Base-by-base conservation (phyloP, 2,329 filamentous ascomycete species). In the Falciphora oryzae region DNA sequence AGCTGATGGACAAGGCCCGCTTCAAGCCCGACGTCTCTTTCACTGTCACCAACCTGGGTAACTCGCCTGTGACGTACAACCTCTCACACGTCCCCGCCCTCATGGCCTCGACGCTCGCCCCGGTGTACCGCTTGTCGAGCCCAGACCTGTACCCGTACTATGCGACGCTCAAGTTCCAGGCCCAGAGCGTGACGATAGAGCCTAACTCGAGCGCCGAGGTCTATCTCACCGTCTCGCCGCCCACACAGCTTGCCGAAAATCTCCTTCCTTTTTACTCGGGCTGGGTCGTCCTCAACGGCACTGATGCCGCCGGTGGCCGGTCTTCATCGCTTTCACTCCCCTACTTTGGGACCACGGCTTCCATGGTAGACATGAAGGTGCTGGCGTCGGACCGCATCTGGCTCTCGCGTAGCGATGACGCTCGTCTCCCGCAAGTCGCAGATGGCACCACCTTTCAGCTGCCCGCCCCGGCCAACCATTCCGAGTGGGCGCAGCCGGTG, bases 331-430 rank as follows among this genome's bases (percentile, higher is more conserved):
- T 79, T 28, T 71, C 71, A 7, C 67, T 80, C 13, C 78, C 78
- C 1, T 80, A 80, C 68, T 71, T 77, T 38, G 78, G 78, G 65
- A 89, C 84, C 67, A 90, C 81, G 68, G 89, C 85, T 75, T 92
- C 89, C 64, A 91, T 88, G 53, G 89, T 84, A 28, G 89, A 78
- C 65, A 87, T 84, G 66, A 90, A 87, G 64, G 87, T 84, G 71
- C 86, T 89, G 0, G 88, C 83, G 66, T 88, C 81, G 14, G 83
- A 73, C 22, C 38, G 59, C 32, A 61, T 61, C n/a, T 50, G 13
- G 3, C 8, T 61, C 6, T 38, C 35, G 16, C 38, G 38, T 16
- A 44, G 38, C 38, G 38, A 44, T 11, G 16, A 44, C 14, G 11
- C 16, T 44, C 38, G 38, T 44, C 13, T 44, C 38, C 38, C 38